Evolutionary conservation across 2,329 filamentous ascomycete species (phyloP).

Genomic region (Aureobasidium sp.): DNA sequence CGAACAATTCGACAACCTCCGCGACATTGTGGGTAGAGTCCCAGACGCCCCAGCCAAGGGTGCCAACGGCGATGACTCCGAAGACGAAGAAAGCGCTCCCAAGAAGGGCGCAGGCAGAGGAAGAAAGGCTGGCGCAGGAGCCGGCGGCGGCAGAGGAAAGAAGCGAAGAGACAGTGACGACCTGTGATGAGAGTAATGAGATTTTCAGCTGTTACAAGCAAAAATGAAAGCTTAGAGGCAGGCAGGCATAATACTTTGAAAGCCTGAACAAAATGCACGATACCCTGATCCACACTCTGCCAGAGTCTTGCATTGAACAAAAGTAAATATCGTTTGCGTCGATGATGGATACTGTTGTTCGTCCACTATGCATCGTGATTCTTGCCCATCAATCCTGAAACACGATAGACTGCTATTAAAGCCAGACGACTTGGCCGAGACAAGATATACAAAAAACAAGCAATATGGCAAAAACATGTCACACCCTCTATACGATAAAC

Average conservation of each 20-base stretch:
- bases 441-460: neutral
- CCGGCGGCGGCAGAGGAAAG: conserved; percentile 15
- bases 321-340: neutral
- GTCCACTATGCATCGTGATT: neutral
- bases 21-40: conserved; percentile 83
- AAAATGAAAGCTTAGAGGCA: neutral
- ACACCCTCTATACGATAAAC: neutral
- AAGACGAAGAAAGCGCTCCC: conserved; percentile 15
- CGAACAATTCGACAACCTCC: conserved; percentile 89
- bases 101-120: conserved; percentile 14
- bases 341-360: neutral
- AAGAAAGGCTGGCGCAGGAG: conserved; percentile 14
- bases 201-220: neutral
- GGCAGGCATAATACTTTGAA: neutral
- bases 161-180: conserved; percentile 19
- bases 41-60: conserved; percentile 52
- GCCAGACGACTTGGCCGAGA: neutral
- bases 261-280: neutral
- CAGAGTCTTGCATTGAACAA: neutral
- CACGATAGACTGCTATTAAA: neutral
- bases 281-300: neutral
- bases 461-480: neutral
- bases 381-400: neutral
- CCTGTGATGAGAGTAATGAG: neutral
- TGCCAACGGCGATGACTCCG: conserved; percentile 13